Base-by-base conservation (phyloP, 441 rosid species). In the Francoa sonchifolia region DNA sequence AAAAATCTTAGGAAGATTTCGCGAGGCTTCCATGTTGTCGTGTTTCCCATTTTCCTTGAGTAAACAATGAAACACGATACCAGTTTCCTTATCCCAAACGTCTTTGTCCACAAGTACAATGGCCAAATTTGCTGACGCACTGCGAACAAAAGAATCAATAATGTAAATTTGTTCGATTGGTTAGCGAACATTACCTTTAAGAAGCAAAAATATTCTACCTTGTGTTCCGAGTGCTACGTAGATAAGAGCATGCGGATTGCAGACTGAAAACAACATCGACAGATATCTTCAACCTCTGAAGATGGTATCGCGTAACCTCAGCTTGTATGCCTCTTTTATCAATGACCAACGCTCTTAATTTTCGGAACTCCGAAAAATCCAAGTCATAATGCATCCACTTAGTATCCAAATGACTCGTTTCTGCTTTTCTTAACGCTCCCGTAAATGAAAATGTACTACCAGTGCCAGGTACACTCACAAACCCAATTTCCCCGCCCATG, bases 381-480 rank as follows among this genome's bases (percentile, higher is more conserved):
- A 69, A 59, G 54, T 76, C 68, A 26, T 49, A 71, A 27, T 59
- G 73, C 45, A 67, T 82, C 66, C 65, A 20, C 51, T 64, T 68
- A 30, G 62, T 40, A 56, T 73, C 77, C 20, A 65, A 39, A 9
- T 73, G 54, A 63, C 60, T 56, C 15, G 25, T 26, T 44, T 78
- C 69, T 27, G 68, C 85, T 67, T 69, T 78, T 19, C 54, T 65
- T 29, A 90, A 77, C 59, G 76, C 54, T 53, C 60, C 86, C 12
- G 93, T 71, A 57, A 90, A 86, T 1, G 93, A 82, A 55, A 90
- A 90, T 12, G 96, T 80, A 56, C 93, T 86, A 52, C 99, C 99
- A 44, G 34, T 57, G 22, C 67, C 76, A 22, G 74, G 69, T 69
- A 73, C 70, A 53, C 99, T 90, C 45, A 74, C 87, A 51, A 90